Base-by-base conservation (phyloP, 352 stramenopile genomes). In the Globisporangium orthogonon region DNA sequence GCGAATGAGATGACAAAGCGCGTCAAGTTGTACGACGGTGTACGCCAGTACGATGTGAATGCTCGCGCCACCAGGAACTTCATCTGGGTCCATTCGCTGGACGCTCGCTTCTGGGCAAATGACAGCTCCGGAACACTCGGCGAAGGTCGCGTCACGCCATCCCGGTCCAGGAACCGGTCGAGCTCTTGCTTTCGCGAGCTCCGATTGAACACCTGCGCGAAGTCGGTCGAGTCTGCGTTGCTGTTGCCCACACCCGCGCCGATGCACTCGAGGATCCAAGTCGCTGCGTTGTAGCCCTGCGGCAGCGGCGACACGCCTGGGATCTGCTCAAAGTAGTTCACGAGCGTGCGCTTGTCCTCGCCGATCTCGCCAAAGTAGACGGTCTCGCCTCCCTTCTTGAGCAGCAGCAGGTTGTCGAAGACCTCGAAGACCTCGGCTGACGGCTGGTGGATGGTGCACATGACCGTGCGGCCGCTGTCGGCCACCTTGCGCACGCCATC, bases 371-470 rank as follows among this genome's bases (percentile, higher is more conserved):
- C 72, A 28, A 65, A 73, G 54, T 67, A 81, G 0, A 71, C 58
- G 15, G 55, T 61, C 55, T 61, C 44, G 18, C 72, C 71, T 14
- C 71, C 71, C 13, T 51, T 52, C 41, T 79, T 65, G 29, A 95
- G 64, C 0, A 95, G 61, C 52, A 93, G 68, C 9, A 92, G 41
- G 33, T 71, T 63, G 63, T 95, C 80, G 63, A 94, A 91, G 35
- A 79, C 74, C 11, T 78, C 72, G 40, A 95, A 92, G 2, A 95
- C 72, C 51, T 91, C 74, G 13, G 75, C 76, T 14, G 68, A 73
- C 14, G 87, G 87, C 66, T 96, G 87, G 65, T 96, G 86, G 65
- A 96, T 96, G 14, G 84, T 94, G 47, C 88, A 93, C 0, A 94
- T 60, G 33, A 63, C 52, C 50, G 55, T 61, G 11, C 55, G 46